Evolutionary conservation across 177 flowering plant genomes (phyloP), one percentile per base, ranked within the genome.

Genomic region (Vitis hybrid): DNA sequence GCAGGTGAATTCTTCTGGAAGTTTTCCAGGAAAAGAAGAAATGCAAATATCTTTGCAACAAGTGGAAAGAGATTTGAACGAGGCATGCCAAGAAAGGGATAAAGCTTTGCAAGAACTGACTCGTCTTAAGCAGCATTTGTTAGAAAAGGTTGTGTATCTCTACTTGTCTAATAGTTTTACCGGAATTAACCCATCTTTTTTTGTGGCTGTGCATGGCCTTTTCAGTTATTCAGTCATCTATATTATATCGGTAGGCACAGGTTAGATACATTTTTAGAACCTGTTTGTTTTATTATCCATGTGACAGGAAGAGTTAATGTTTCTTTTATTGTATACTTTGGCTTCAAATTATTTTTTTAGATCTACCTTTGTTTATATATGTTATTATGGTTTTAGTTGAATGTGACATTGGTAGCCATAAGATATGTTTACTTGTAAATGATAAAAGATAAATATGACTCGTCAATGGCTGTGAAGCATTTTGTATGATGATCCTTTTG

Each of bases 81-180:
- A 84, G 77, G 76, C 85, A 18, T 60, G 80, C 59, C 80, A 16
- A 71, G 89, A 84, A 68, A 92, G 84, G 81, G 98, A 96, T 78
- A 96, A 96, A 82, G 95, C 94, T 67, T 48, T 81, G 39, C 97
- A 92, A 71, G 82, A 94, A 70, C 77, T 93, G 71, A 68, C 82
- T 16, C 92, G 99, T 54, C 93, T 96, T 50, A 96, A 96, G 77
- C 91, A 96, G 77, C 99, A 96, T 75, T 80, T 96, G 74, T 74
- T 96, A 69, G 97, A 96, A 66, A 93, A 93, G 99, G 99, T 96
- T 58, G 16, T 50, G 45, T 29, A 15, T 67, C 45, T n/a, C 31
- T 59, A 22, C 31, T 22, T 31, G 29, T 59, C 54, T 45, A 18
- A 2, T 66, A 14, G 54, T 31, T 72, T 59, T 13, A 19, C 49